Conservation (phyloP, 2,329 filamentous ascomycete genomes). For the Stemphylium vesicarium region DNA sequence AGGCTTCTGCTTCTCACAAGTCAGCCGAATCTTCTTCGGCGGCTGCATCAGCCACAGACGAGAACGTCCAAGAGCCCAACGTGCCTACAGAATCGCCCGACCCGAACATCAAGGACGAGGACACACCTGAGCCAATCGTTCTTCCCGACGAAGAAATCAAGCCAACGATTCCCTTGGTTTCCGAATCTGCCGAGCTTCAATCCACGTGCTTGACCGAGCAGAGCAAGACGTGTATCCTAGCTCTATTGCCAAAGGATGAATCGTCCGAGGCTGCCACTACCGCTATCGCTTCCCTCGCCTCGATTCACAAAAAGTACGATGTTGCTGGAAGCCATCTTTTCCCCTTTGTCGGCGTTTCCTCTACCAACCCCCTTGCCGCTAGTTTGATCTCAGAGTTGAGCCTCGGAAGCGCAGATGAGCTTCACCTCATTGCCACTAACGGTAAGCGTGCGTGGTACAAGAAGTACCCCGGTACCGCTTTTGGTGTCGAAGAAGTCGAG, state of each 20-base stretch:
- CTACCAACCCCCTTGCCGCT: constrained; percentile 63
- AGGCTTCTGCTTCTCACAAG: constrained; percentile 59
- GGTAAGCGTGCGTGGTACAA: constrained; percentile 87
- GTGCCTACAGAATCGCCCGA: constrained; percentile 62
- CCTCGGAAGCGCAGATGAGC: constrained; percentile 59
- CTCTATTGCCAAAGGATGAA: constrained; percentile 51
- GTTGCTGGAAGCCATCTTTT: constrained; percentile 73
- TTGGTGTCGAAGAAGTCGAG: constrained; percentile 70
- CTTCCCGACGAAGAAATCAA: constrained; percentile 60
- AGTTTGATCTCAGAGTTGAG: constrained; percentile 67
- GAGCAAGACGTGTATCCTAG: constrained; percentile 83
- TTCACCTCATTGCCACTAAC: constrained; percentile 83
- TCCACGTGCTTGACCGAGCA: constrained; percentile 76
- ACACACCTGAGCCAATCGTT: constrained; percentile 56
- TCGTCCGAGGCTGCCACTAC: constrained; percentile 55
- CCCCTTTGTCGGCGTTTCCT: constrained; percentile 79
- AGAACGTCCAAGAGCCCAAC: constrained; percentile 56
- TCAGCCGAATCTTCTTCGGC: constrained; percentile 56
- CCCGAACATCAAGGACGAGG: constrained; percentile 54
- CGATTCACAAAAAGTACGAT: constrained; percentile 77
- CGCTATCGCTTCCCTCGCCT: constrained; percentile 64
- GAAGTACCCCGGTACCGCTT: constrained; percentile 66
- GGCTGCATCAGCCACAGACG: constrained; percentile 57
- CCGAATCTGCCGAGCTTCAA: constrained; percentile 67
- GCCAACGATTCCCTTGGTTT: constrained; percentile 70